phyloP scores from a whole-genome alignment of 2,329 filamentous ascomycete species.

The Dichotomopilus funicola region DNA sequence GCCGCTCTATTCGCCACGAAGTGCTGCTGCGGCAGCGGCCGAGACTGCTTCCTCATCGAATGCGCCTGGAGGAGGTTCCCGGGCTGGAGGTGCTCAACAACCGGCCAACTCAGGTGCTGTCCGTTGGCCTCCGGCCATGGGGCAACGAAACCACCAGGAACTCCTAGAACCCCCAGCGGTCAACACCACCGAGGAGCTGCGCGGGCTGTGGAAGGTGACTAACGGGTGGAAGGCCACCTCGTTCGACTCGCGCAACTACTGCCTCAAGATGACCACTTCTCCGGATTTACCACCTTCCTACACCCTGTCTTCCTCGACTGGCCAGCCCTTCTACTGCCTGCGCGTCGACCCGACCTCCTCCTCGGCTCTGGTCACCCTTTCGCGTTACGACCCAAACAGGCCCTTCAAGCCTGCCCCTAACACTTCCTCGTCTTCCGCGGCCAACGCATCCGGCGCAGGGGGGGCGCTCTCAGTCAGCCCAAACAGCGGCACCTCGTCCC shows the following conservation, averaged over 20 bases:
- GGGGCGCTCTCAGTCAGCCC: conserved; percentile 11
- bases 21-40: conserved; percentile 2
- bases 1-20: conserved; percentile 49
- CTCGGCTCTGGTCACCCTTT: conserved; percentile 54
- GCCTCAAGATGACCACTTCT: conserved; percentile 49
- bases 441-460: conserved; percentile 17
- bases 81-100: conserved; percentile 27
- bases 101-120: conserved; percentile 26
- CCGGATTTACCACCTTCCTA: conserved; percentile 60
- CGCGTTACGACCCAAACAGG: conserved; percentile 54
- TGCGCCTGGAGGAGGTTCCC: conserved; percentile 23
- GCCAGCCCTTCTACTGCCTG: conserved; percentile 61
- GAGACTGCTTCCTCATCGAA: background rate
- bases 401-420: conserved; percentile 39
- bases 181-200: conserved; percentile 55
- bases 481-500: conserved; percentile 17
- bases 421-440: conserved; percentile 20
- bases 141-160: conserved; percentile 32
- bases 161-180: conserved; percentile 40
- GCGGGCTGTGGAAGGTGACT: conserved; percentile 60
- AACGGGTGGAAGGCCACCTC: conserved; percentile 62
- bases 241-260: conserved; percentile 53
- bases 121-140: conserved; percentile 12
- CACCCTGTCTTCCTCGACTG: conserved; percentile 51
- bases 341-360: conserved; percentile 57